Evolutionary conservation across 495 filamentous ascomycete genomes (phyloP), one percentile per base, ranked within the genome.

Genomic region (Trypethelium eluteriae): DNA sequence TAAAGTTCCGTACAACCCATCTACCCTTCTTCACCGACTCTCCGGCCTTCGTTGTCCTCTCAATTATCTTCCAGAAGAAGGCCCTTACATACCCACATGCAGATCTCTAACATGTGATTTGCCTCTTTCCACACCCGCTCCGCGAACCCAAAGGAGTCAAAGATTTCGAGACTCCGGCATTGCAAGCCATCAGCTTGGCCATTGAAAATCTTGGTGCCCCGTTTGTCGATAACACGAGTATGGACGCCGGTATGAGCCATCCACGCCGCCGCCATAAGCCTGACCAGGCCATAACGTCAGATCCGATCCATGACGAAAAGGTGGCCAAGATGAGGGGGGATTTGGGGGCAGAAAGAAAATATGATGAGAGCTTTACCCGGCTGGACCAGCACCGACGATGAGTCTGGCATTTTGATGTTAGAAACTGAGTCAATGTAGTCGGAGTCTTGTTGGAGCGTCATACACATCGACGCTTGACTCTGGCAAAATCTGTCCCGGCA

Each of bases 361-460:
- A 41, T 25, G 32, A 5, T 6, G 59, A 38, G 6, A 47, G 14
- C 32, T 14, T 50, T 64, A 71, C 70, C 82, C 86, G 0, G 86
- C 81, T 0, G 87, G 86, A n/a, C 86, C 86, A n/a, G 86, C 85
- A 9, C 87, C 87, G 34, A 88, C 74, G 39, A 89, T 84, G 62
- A 89, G 75, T 7, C 71, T 73, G 36, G 16, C 10, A 62, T 10
- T 44, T n/a, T 9, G 38, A 35, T 63, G 38, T 56, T 36, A 56
- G 39, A 36, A 11, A 12, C 46, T 35, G 14, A 62, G 39, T 34
- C 44, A 10, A 63, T 41, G 38, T 10, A 63, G 10, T 9, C 32
- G 44, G 5, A 47, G 18, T 38, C 14, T 32, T 64, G 47, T 67
- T 10, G 36, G 53, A 53, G 49, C 11, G 14, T 44, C 70, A 46